phyloP scores from a whole-genome alignment of 2,329 filamentous ascomycete species.

The Phialocephala subalpina region DNA sequence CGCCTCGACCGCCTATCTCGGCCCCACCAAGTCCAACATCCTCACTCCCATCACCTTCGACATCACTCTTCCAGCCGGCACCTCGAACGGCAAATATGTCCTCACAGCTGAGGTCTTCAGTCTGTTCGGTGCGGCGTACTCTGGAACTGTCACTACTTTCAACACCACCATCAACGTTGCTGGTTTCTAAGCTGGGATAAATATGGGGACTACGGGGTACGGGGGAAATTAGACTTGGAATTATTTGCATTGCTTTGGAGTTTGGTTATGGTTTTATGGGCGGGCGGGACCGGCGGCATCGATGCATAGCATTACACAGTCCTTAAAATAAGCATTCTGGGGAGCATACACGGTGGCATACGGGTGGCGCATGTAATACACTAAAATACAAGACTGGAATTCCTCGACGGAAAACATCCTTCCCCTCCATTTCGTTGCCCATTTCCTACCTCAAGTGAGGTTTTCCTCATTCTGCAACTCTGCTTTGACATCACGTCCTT shows the following conservation, averaged over 20 bases:
- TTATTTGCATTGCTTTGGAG: slow-evolving; percentile 3
- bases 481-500: too few relatives aligned
- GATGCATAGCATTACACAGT: slow-evolving; percentile 4
- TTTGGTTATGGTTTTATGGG: neutral
- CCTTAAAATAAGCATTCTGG: neutral
- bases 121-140: slow-evolving; percentile 13
- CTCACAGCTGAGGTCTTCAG: slow-evolving; percentile 23
- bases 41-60: slow-evolving; percentile 19
- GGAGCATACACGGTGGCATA: neutral
- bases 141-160: slow-evolving; percentile 4
- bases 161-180: slow-evolving; percentile 22
- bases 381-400: neutral
- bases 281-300: neutral
- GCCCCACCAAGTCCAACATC: slow-evolving; percentile 28
- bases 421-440: neutral
- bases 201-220: neutral
- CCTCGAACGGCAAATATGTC: neutral
- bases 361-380: neutral
- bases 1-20: slow-evolving; percentile 33
- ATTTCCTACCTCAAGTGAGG: neutral
- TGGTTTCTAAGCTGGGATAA: neutral
- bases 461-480: neutral
- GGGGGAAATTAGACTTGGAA: neutral
- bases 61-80: slow-evolving; percentile 7
- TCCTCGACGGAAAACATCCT: neutral